These are phyloP conservation scores for Amphicarpaea edgeworthii DNA, from an alignment of 306 rosid species.

Conservation along the genomic window DNA sequence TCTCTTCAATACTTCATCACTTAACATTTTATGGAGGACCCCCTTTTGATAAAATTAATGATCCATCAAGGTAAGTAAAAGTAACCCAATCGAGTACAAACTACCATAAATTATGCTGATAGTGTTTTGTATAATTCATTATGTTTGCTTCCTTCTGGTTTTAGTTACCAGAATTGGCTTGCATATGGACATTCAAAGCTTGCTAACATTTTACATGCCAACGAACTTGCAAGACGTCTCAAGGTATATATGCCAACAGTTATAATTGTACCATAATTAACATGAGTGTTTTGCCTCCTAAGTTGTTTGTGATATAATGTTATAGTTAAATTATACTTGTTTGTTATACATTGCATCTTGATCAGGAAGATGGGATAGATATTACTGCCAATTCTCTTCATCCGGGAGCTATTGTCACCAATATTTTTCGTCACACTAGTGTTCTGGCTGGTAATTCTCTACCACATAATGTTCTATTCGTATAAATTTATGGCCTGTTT, in stretches of 20 bases:
- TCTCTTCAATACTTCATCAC: slow-evolving; percentile 74
- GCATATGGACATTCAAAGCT: slow-evolving; percentile 53
- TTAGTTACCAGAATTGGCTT: slow-evolving; percentile 57
- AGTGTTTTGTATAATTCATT: too few relatives aligned
- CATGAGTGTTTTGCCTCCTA: too few relatives aligned
- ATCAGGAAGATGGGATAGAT: slow-evolving; percentile 71
- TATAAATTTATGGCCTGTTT: neutral
- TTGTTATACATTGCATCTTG: slow-evolving; percentile 43
- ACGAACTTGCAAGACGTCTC: neutral
- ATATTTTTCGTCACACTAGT: slow-evolving; percentile 54
- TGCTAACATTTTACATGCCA: too few relatives aligned
- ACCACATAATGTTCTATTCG: slow-evolving; percentile 5
- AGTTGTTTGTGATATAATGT: slow-evolving; percentile 4
- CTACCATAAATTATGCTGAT: too few relatives aligned
- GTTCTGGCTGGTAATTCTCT: slow-evolving; percentile 50
- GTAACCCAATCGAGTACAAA: too few relatives aligned
- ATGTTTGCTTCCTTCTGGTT: neutral
- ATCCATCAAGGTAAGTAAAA: slow-evolving; percentile 69
- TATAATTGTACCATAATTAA: too few relatives aligned
- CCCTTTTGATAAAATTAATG: slow-evolving; percentile 65
- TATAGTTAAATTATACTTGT: neutral
- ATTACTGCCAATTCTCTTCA: slow-evolving; percentile 90
- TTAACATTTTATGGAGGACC: slow-evolving; percentile 72
- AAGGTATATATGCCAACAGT: slow-evolving; percentile 53
- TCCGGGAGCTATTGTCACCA: slow-evolving; percentile 72